Base-by-base conservation (phyloP, 129 eudicot species). In the Flaveria linearis region DNA sequence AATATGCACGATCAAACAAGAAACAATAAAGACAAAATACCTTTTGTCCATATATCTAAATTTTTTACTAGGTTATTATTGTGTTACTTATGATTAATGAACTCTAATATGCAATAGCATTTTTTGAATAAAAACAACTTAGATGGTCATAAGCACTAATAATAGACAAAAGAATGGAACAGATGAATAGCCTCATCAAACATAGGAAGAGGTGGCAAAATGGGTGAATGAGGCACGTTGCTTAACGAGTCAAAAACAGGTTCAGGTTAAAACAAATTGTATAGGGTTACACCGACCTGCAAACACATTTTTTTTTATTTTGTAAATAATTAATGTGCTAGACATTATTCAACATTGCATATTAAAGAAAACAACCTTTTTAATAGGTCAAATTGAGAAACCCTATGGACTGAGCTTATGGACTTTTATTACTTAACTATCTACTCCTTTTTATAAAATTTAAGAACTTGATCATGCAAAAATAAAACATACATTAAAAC, bases 161-260 rank as follows among this genome's bases (percentile, higher is more conserved):
- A 25, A 61, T 11, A 61, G 41, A 61, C 42, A 14, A 13, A 70
- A 50, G 25, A 26, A 26, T 50, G 10, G 20, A 12, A 7, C 14
- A 30, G 25, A 25, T 33, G 22, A 36, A 33, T 15, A 33, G 69
- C 69, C 69, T 64, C 46, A 7, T 64, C 46, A 63, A 63, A 30
- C 69, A 64, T 15, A 64, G 46, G 69, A 30, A 63, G 69, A 63
- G 46, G 23, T 63, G 46, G 69, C 18, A 62, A 62, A 62, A 62
- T 28, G 45, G 45, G 45, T 62, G 9, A 30, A 15, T 62, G 22
- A 2, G 43, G 68, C 45, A 15, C 4, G 45, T 30, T 62, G 68
- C 3, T 2, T 62, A 62, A 64, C 46, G 2, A 64, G 69, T 33
- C 45, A 64, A 62, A 36, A 62, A 62, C 20, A 1, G 3, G 68